Conservation (phyloP, 495 filamentous ascomycete species). For the Trichoderma reesei region DNA sequence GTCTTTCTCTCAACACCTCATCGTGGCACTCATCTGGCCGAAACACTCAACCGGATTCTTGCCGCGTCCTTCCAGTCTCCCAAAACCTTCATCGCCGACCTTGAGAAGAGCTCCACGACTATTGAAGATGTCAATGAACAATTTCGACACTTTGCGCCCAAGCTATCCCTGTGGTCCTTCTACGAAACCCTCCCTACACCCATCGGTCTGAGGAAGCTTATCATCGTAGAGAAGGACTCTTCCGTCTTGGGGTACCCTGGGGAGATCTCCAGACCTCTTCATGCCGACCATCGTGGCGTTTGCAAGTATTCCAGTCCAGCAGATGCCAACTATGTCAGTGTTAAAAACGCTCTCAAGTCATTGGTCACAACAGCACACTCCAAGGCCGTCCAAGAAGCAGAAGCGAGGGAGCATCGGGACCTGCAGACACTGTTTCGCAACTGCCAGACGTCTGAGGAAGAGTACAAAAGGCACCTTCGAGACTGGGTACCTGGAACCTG, state of each 20-base stretch:
- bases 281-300: constrained; percentile 40
- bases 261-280: constrained; percentile 28
- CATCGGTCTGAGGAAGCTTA: constrained; percentile 16
- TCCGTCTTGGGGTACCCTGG: constrained; percentile 35
- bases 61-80: constrained; percentile 16
- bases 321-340: constrained; percentile 33
- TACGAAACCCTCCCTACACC: constrained; percentile 36
- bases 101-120: constrained; percentile 25
- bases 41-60: constrained; percentile 28
- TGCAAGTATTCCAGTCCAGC: constrained; percentile 35
- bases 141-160: constrained; percentile 33
- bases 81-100: constrained; percentile 34
- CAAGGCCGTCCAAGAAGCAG: no score
- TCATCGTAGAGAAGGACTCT: constrained; percentile 37
- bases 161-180: constrained; percentile 35
- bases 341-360: constrained; percentile 28
- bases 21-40: constrained; percentile 34
- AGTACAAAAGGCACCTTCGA: no score
- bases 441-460: no score
- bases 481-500: no score
- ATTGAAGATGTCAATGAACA: constrained; percentile 37
- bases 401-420: no score
- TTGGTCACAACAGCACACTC: no score
- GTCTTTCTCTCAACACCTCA: constrained; percentile 43
- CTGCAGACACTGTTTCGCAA: no score